Percentiles rank a stretch among this genome's conserved stretches.
These are phyloP conservation scores for Phylloporus arenicola DNA, from an alignment of 768 basidiomycete species.

Conservation along the genomic window DNA sequence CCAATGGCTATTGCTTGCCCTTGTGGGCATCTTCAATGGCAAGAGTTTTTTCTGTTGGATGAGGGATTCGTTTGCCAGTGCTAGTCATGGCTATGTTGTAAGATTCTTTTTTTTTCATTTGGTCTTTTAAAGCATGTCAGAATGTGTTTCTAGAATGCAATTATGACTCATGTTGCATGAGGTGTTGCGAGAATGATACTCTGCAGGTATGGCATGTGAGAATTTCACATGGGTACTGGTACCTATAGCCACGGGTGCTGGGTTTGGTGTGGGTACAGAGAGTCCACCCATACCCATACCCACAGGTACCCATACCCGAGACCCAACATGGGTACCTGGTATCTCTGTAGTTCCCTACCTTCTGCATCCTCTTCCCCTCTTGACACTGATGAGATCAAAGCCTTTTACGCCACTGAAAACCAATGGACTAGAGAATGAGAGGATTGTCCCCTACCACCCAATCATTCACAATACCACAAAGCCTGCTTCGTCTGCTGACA, in stretches of 20 bases:
- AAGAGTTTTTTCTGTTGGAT: not conserved
- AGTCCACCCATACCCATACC: not conserved
- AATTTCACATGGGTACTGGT: not conserved
- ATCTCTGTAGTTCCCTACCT: not conserved
- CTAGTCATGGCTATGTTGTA: not conserved
- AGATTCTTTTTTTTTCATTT: not conserved
- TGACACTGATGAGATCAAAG: no score
- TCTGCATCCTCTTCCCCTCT: no score
- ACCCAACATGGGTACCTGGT: not conserved
- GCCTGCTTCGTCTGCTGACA: no score
- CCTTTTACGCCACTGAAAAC: no score
- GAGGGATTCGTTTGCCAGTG: not conserved
- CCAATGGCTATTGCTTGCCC: not conserved
- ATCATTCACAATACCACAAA: no score
- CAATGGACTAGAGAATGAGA: no score
- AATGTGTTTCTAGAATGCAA: not conserved
- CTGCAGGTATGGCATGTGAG: not conserved
- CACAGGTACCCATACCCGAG: not conserved
- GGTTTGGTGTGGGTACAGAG: not conserved
- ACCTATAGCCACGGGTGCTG: not conserved
- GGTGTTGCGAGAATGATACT: no score
- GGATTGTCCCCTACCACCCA: no score
- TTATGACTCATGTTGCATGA: not conserved
- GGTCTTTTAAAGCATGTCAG: not conserved
- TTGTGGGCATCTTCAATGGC: not conserved